A percentile compares a stretch with the other conserved stretches of the same genome.
phyloP scores from a whole-genome alignment of 2,329 filamentous ascomycete genomes.

The Penicillium decumbens region DNA sequence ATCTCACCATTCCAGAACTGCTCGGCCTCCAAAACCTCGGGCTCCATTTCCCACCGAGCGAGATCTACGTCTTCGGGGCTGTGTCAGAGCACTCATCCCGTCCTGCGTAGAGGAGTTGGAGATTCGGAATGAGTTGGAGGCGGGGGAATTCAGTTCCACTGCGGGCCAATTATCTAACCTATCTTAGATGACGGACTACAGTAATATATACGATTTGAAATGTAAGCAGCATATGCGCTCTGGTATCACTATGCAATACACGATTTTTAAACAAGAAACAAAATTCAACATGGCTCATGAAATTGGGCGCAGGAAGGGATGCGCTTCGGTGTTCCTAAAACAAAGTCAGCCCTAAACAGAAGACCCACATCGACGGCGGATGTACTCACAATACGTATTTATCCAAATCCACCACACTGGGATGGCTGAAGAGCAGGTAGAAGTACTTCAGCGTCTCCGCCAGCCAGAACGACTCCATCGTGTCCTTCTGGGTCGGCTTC shows the following conservation, averaged over 20 bases:
- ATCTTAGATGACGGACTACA: not conserved
- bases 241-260: conserved; percentile 23
- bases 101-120: conserved; percentile 24
- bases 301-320: conserved; percentile 37
- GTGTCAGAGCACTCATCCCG: conserved; percentile 36
- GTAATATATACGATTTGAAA: no score
- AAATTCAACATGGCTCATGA: conserved; percentile 14
- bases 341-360: conserved; percentile 1
- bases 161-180: conserved; percentile 8
- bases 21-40: conserved; percentile 70
- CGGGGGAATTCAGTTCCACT: conserved; percentile 21
- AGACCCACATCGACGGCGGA: not conserved
- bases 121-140: conserved; percentile 20
- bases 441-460: conserved; percentile 49
- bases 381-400: conserved; percentile 45
- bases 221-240: conserved; percentile 10
- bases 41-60: conserved; percentile 55
- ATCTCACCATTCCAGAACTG: conserved; percentile 81
- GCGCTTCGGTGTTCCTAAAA: conserved; percentile 39
- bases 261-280: conserved; percentile 7
- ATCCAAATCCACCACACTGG: conserved; percentile 42
- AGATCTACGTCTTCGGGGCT: conserved; percentile 34
- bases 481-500: conserved; percentile 48
- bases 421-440: conserved; percentile 46
- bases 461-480: conserved; percentile 74